These are phyloP conservation scores for Epichloe elymi DNA, from an alignment of 2,329 filamentous ascomycete species.

Conservation along the genomic window DNA sequence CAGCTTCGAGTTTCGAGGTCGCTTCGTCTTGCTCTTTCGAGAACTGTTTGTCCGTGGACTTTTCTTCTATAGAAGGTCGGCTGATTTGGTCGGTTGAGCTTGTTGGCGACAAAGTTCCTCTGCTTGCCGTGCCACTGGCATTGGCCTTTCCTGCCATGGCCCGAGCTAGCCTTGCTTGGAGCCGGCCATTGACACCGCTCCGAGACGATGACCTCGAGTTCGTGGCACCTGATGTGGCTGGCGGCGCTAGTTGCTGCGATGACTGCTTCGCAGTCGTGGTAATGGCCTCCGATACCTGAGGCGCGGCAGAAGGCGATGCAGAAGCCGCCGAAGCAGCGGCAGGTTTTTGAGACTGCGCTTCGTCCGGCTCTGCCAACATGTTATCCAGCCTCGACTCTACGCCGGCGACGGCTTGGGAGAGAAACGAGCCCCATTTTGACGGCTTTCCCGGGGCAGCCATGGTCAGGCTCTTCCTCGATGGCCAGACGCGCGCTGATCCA, in stretches of 20 bases:
- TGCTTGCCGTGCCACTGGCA: slow-evolving; percentile 28
- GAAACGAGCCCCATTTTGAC: slow-evolving; percentile 61
- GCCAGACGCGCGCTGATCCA: background rate
- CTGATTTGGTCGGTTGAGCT: slow-evolving; percentile 23
- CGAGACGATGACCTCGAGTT: slow-evolving; percentile 53
- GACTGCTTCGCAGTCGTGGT: slow-evolving; percentile 10
- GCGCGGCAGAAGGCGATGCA: background rate
- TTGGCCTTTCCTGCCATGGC: slow-evolving; percentile 62
- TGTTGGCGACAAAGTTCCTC: slow-evolving; percentile 21
- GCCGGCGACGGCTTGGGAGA: slow-evolving; percentile 83
- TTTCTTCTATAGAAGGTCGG: slow-evolving; percentile 16
- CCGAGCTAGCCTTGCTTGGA: slow-evolving; percentile 81
- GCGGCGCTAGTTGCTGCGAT: slow-evolving; percentile 12
- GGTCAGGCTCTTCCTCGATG: slow-evolving; percentile 8
- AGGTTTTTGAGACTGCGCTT: slow-evolving; percentile 16
- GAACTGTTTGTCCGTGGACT: slow-evolving; percentile 13
- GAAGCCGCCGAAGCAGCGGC: slow-evolving; percentile 1
- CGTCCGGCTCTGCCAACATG: slow-evolving; percentile 72
- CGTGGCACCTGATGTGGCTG: slow-evolving; percentile 17
- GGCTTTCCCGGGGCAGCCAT: slow-evolving; percentile 38
- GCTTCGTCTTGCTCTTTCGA: background rate
- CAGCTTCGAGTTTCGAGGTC: background rate
- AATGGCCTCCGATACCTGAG: background rate
- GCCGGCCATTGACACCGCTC: slow-evolving; percentile 57
- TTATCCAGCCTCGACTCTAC: slow-evolving; percentile 88